These are phyloP conservation scores for Salpingoeca rosetta DNA, from an alignment of 78 protist species.

Conservation along the genomic window DNA sequence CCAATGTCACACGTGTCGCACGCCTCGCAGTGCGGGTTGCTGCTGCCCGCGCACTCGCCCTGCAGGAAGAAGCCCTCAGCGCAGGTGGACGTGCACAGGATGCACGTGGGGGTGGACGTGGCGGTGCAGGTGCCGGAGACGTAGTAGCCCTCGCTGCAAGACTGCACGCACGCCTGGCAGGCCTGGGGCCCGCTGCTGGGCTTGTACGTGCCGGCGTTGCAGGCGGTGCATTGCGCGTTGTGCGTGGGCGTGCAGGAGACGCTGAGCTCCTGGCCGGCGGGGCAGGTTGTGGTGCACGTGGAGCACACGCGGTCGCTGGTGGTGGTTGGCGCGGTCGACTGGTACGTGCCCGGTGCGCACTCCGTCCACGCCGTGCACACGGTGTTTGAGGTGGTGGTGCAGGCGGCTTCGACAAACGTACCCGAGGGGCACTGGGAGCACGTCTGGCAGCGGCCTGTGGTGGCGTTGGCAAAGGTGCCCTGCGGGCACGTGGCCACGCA, in stretches of 20 bases:
- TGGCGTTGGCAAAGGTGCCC: neutral
- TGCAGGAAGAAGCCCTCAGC: neutral
- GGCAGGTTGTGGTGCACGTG: neutral
- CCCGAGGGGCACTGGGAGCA: neutral
- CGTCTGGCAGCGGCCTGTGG: neutral
- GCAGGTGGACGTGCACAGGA: neutral
- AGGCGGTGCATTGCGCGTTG: neutral
- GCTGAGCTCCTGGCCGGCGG: neutral
- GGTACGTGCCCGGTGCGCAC: neutral
- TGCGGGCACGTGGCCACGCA: neutral
- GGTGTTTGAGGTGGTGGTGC: neutral
- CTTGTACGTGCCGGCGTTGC: neutral
- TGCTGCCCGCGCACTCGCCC: neutral
- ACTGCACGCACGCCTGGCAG: neutral
- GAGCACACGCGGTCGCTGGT: neutral
- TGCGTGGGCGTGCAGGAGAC: neutral
- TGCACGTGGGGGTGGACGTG: neutral
- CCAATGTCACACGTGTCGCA: neutral
- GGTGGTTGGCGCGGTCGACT: neutral
- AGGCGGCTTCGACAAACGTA: neutral
- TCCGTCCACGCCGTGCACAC: neutral
- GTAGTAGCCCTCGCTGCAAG: neutral
- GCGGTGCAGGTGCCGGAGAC: neutral
- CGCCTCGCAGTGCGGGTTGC: neutral
- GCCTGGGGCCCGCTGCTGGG: neutral